Evolutionary conservation across 805 yeast genomes (phyloP).

Genomic region (Zygoascus biomembranicola): DNA sequence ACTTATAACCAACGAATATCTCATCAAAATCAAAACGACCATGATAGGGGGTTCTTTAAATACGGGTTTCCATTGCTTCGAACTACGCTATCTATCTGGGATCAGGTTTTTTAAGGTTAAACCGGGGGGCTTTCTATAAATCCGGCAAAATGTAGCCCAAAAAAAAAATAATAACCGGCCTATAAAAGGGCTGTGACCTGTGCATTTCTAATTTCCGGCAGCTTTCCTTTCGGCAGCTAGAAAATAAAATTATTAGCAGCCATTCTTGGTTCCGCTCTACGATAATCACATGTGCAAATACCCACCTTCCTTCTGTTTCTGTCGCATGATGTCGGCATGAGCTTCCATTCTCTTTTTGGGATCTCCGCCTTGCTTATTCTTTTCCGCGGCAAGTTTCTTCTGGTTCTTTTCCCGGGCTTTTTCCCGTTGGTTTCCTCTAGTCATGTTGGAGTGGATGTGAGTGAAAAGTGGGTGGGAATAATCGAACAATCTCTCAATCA

Average conservation of each 20-base stretch:
- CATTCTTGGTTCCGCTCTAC: too few relatives aligned
- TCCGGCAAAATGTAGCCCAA: too few relatives aligned
- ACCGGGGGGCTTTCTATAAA: too few relatives aligned
- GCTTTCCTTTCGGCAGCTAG: not conserved
- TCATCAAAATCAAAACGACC: too few relatives aligned
- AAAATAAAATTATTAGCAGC: not conserved
- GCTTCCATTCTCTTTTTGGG: constrained; percentile 77
- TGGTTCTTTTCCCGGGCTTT: constrained; percentile 80
- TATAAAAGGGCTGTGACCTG: too few relatives aligned
- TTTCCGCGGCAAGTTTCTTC: constrained; percentile 60
- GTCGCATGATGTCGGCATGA: constrained; percentile 86
- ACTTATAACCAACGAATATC: too few relatives aligned
- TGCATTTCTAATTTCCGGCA: not conserved
- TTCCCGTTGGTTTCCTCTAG: constrained; percentile 96
- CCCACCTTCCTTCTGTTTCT: constrained; percentile 75
- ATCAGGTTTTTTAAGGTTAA: too few relatives aligned
- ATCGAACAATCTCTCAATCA: too few relatives aligned
- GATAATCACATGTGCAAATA: constrained; percentile 1
- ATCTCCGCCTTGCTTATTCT: constrained; percentile 74
- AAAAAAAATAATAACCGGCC: too few relatives aligned
- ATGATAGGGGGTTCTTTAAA: too few relatives aligned
- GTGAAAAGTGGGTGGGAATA: not conserved
- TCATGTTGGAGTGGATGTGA: constrained; percentile 40
- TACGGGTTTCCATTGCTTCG: too few relatives aligned
- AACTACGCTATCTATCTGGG: too few relatives aligned